These are phyloP conservation scores for Ceratobasidium papillatum DNA, from an alignment of 1,284 basidiomycete genomes.

Conservation along the genomic window DNA sequence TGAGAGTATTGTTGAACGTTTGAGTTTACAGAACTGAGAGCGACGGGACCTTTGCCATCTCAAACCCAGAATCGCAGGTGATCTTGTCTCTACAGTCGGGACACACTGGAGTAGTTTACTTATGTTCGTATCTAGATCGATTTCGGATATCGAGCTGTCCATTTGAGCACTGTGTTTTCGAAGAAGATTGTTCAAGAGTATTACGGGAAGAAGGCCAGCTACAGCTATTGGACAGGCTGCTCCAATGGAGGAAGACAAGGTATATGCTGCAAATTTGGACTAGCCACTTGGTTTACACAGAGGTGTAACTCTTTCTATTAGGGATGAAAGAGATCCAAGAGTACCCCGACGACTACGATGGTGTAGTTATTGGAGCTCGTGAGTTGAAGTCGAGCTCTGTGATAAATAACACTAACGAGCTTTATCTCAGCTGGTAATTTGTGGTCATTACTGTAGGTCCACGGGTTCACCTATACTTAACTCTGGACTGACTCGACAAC, in stretches of 20 bases:
- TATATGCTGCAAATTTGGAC: no score
- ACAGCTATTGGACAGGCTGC: constrained; percentile 28
- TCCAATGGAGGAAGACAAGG: constrained; percentile 32
- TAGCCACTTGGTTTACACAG: no score
- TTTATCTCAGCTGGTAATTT: constrained; percentile 8
- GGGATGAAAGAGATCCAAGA: constrained; percentile 18
- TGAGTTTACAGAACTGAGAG: not conserved
- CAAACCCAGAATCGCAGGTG: constrained; percentile 25
- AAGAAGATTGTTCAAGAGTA: constrained; percentile 3
- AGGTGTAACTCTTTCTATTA: not conserved
- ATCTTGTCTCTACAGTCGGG: not conserved
- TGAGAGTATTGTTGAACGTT: not conserved
- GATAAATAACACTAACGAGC: not conserved
- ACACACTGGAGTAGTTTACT: not conserved
- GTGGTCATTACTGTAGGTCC: constrained; percentile 18
- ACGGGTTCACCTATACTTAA: not conserved
- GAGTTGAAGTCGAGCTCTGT: not conserved
- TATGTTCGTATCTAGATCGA: not conserved
- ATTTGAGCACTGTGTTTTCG: constrained; percentile 7
- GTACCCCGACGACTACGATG: constrained; percentile 30
- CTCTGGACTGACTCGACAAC: no score
- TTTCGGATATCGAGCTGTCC: constrained; percentile 27
- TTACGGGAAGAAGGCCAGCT: constrained; percentile 6
- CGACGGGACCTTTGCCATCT: constrained; percentile 24
- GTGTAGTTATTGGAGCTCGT: constrained; percentile 15